Conservation (phyloP, 306 rosid genomes). For the Vigna nakashimae region DNA sequence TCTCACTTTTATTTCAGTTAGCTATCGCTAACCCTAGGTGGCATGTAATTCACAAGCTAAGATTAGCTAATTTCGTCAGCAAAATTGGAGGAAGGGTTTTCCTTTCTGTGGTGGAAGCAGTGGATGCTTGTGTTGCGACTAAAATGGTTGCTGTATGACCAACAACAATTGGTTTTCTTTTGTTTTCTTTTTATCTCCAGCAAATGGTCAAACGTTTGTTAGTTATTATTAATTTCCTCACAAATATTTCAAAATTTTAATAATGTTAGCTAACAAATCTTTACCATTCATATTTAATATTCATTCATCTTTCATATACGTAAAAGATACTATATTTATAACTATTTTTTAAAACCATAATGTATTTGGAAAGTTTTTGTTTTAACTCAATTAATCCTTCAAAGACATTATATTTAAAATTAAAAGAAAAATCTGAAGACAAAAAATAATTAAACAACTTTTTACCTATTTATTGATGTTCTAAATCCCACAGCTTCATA, state of each 20-base stretch:
- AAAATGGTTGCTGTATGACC: slow-evolving; percentile 29
- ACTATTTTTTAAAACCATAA: too few relatives aligned
- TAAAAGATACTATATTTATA: too few relatives aligned
- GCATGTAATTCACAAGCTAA: slow-evolving; percentile 84
- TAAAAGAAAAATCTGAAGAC: too few relatives aligned
- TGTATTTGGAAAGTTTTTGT: too few relatives aligned
- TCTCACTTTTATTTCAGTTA: slow-evolving; percentile 48
- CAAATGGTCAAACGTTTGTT: slow-evolving; percentile 12
- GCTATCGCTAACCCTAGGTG: slow-evolving; percentile 76
- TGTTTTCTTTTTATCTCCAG: background rate
- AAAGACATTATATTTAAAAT: too few relatives aligned
- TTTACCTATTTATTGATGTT: too few relatives aligned
- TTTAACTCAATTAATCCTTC: too few relatives aligned
- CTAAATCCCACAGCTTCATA: too few relatives aligned
- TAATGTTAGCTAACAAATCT: background rate
- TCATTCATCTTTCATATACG: background rate
- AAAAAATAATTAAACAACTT: too few relatives aligned
- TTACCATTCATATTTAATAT: background rate
- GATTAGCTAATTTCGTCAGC: slow-evolving; percentile 59
- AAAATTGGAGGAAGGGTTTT: slow-evolving; percentile 67
- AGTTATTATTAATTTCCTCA: background rate
- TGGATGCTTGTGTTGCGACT: slow-evolving; percentile 47
- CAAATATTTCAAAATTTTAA: background rate
- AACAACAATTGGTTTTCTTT: background rate
- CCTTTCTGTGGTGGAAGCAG: slow-evolving; percentile 76